Conservation (phyloP, 2,329 filamentous ascomycete species). For the Diaporthe vexans region DNA sequence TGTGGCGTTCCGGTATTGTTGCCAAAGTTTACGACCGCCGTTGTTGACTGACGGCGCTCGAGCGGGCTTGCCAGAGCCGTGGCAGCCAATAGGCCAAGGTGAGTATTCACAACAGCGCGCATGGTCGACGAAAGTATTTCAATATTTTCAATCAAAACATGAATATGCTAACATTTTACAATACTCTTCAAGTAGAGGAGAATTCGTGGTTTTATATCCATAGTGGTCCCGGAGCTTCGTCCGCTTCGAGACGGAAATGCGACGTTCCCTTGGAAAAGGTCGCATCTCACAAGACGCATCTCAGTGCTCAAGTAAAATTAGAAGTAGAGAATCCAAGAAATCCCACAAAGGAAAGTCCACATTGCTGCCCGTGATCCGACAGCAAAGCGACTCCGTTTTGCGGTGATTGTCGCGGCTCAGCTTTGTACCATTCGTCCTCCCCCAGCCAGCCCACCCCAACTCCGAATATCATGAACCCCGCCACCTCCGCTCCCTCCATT, state of each 20-base stretch:
- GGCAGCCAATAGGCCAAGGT: conserved; percentile 27
- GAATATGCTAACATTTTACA: background rate
- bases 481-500: conserved; percentile 36
- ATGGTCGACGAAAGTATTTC: background rate
- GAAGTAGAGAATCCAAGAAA: background rate
- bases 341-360: conserved; percentile 23
- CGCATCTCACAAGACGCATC: background rate
- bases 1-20: conserved; percentile 41
- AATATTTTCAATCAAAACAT: background rate
- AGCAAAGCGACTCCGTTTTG: background rate
- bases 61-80: conserved; percentile 13
- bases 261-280: background rate
- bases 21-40: conserved; percentile 44
- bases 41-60: conserved; percentile 35
- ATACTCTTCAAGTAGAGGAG: background rate
- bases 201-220: conserved; percentile 17
- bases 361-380: background rate
- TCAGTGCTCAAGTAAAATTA: background rate
- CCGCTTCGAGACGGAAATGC: conserved; percentile 10
- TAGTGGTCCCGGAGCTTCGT: background rate
- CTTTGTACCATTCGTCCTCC: background rate
- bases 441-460: conserved; percentile 10
- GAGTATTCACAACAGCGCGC: background rate
- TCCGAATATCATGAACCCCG: conserved; percentile 14
- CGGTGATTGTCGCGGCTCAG: conserved; percentile 1